Evolutionary conservation across 2,329 filamentous ascomycete genomes (phyloP).

Genomic region (Pseudocercospora ulei): DNA sequence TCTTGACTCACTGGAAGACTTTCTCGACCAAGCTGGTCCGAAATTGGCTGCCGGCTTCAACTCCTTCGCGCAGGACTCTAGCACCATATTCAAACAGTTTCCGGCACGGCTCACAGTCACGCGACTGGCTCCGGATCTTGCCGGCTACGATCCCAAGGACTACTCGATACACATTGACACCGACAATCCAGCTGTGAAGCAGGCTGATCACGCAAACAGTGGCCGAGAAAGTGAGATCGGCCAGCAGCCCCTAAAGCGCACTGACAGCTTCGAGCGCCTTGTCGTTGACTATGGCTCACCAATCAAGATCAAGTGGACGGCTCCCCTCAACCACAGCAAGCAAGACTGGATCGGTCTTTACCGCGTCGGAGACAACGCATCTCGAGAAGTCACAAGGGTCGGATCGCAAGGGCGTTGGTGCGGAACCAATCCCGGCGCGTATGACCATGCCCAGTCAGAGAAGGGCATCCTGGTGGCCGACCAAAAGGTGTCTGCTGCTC

Average conservation of each 20-base stretch:
- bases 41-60: conserved; percentile 79
- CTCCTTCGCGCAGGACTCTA: conserved; percentile 78
- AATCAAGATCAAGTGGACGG: conserved; percentile 81
- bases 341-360: conserved; percentile 95
- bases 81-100: conserved; percentile 77
- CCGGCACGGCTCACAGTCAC: conserved; percentile 78
- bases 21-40: conserved; percentile 73
- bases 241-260: conserved; percentile 53
- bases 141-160: conserved; percentile 66
- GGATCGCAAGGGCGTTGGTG: conserved; percentile 84
- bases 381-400: conserved; percentile 71
- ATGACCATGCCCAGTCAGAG: conserved; percentile 65
- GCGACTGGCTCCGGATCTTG: conserved; percentile 65
- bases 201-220: conserved; percentile 46
- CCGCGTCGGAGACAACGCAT: conserved; percentile 87
- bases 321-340: conserved; percentile 74
- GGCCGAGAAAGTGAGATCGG: conserved; percentile 65
- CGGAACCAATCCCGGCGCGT: conserved; percentile 65
- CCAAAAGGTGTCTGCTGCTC: conserved; percentile 43
- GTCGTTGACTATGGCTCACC: conserved; percentile 83
- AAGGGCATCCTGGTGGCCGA: conserved; percentile 65
- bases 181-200: conserved; percentile 38
- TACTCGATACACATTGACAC: conserved; percentile 71
- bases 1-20: conserved; percentile 79
- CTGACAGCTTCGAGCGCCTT: conserved; percentile 58